phyloP scores from a whole-genome alignment of 768 basidiomycete species.

The Lanmaoa pseudosensibilis region DNA sequence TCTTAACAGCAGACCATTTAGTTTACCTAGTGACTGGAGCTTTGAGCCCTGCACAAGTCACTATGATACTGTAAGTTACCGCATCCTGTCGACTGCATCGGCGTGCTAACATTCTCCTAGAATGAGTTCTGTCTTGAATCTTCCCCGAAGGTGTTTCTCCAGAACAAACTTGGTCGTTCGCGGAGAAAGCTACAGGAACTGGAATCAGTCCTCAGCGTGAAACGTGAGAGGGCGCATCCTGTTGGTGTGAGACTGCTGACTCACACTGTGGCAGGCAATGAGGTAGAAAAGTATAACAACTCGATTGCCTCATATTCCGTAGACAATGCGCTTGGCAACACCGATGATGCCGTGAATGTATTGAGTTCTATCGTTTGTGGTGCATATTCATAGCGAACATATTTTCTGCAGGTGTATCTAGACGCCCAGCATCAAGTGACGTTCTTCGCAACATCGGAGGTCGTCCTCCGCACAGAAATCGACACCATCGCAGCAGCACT shows the following conservation, averaged over 20 bases:
- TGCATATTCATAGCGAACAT: slow-evolving; percentile 1
- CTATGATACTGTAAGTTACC: slow-evolving; percentile 69
- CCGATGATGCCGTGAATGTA: slow-evolving; percentile 40
- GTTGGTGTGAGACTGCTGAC: slow-evolving; percentile 3
- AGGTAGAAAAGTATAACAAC: slow-evolving; percentile 50
- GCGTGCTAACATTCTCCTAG: slow-evolving; percentile 11
- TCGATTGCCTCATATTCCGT: slow-evolving; percentile 48
- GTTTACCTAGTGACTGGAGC: slow-evolving; percentile 60
- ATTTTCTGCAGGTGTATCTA: slow-evolving; percentile 51
- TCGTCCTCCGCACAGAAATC: slow-evolving; percentile 63
- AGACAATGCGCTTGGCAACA: slow-evolving; percentile 51
- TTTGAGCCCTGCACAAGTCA: slow-evolving; percentile 75
- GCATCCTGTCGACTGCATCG: background rate
- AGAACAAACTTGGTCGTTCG: slow-evolving; percentile 69
- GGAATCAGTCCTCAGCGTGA: slow-evolving; percentile 52
- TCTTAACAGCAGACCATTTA: slow-evolving; percentile 67
- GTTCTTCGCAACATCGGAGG: slow-evolving; percentile 53
- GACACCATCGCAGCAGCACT: slow-evolving; percentile 59
- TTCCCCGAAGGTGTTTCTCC: slow-evolving; percentile 73
- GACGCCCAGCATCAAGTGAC: slow-evolving; percentile 62
- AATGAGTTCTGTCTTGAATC: slow-evolving; percentile 60
- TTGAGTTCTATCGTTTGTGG: background rate
- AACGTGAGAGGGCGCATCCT: slow-evolving; percentile 48
- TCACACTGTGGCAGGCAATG: slow-evolving; percentile 43
- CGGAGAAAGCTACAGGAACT: slow-evolving; percentile 65